Conservation (phyloP, 2,329 filamentous ascomycete species). For the Coniella lustricola region DNA sequence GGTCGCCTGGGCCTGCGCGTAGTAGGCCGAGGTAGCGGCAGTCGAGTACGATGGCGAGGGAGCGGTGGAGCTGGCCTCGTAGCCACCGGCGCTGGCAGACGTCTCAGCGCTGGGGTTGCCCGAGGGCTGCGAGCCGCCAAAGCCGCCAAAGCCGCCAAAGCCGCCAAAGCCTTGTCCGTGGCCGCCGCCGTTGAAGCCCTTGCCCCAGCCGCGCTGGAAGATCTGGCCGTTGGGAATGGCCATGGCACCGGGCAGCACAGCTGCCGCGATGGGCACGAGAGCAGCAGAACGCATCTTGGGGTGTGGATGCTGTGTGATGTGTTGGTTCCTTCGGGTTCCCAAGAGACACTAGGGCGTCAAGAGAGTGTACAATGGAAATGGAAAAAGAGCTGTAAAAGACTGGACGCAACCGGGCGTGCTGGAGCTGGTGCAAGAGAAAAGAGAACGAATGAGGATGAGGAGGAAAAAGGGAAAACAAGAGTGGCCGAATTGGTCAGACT, state of each 20-base stretch:
- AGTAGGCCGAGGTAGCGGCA: neutral
- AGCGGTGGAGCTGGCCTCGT: neutral
- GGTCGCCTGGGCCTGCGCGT: constrained; percentile 2
- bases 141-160: neutral
- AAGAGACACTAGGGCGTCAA: neutral
- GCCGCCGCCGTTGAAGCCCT: neutral
- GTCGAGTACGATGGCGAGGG: neutral
- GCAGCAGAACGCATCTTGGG: constrained; percentile 8
- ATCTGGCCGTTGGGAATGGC: constrained; percentile 2
- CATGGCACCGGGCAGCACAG: constrained; percentile 7
- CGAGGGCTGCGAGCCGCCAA: neutral
- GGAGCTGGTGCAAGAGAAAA: constrained; percentile 5
- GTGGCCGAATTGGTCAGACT: neutral
- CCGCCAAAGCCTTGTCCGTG: neutral
- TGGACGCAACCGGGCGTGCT: constrained; percentile 13
- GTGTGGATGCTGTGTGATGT: neutral
- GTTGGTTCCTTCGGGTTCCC: neutral
- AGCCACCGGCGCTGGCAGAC: neutral
- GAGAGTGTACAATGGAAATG: too few species aligned
- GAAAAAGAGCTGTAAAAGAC: neutral
- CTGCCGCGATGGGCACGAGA: constrained; percentile 1
- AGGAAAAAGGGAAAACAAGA: neutral
- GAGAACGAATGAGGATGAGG: neutral
- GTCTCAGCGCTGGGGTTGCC: neutral
- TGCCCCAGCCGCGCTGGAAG: constrained; percentile 9